A percentile compares a stretch with the other conserved stretches of the same genome.
phyloP scores from a whole-genome alignment of 2,329 filamentous ascomycete genomes.

The Colletotrichum sp. region DNA sequence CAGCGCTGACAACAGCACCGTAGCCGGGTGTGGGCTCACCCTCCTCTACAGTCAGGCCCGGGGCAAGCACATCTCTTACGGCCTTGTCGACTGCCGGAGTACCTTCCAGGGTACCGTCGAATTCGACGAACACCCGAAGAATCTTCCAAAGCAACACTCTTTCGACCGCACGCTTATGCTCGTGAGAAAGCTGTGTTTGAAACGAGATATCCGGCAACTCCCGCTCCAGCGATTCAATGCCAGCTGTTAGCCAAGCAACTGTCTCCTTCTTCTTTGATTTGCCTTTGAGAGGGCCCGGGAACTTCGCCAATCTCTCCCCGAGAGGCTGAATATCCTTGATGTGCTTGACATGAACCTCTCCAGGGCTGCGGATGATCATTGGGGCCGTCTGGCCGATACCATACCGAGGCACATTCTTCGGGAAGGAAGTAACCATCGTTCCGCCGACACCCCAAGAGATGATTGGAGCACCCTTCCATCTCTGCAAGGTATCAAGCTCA shows the following conservation, averaged over 20 bases:
- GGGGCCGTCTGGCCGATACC: constrained; percentile 74
- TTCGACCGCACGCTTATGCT: constrained; percentile 77
- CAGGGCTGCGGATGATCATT: constrained; percentile 80
- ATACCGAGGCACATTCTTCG: constrained; percentile 87
- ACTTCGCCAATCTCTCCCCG: constrained; percentile 75
- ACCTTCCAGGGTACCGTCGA: constrained; percentile 83
- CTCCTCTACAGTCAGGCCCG: constrained; percentile 44
- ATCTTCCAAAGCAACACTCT: constrained; percentile 88
- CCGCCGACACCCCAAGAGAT: constrained; percentile 91
- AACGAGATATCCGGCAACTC: constrained; percentile 53
- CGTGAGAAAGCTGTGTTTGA: constrained; percentile 53
- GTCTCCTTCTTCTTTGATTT: constrained; percentile 98
- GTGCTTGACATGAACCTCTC: constrained; percentile 79
- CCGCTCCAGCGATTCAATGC: constrained; percentile 76
- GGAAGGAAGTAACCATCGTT: constrained; percentile 81
- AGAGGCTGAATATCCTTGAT: constrained; percentile 76
- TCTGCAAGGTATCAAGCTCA: constrained; percentile 77
- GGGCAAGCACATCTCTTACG: constrained; percentile 75
- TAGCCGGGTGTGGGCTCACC: constrained; percentile 27
- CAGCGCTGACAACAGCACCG: constrained; percentile 21
- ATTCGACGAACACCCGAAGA: constrained; percentile 78
- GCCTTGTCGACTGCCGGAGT: constrained; percentile 73
- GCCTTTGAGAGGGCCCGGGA: constrained; percentile 86
- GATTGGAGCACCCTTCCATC: constrained; percentile 90
- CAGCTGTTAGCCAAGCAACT: constrained; percentile 76